Conservation (phyloP, 1,284 basidiomycete species). For the Cutaneotrichosporon sp. region DNA sequence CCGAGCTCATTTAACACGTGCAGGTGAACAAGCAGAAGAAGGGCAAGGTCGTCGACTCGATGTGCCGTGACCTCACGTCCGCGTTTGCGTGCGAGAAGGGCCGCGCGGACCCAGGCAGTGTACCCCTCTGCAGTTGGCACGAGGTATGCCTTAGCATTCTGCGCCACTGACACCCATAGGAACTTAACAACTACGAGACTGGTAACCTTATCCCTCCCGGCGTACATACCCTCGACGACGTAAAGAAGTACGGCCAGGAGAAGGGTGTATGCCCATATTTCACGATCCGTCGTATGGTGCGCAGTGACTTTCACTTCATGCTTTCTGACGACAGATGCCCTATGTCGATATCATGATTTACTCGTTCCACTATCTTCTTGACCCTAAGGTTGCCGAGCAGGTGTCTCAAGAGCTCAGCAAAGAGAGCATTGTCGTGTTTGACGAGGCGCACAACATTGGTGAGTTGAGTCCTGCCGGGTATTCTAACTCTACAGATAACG, state of each 20-base stretch:
- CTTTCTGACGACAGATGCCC: slow-evolving; percentile 62
- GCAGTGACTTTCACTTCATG: slow-evolving; percentile 23
- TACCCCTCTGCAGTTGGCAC: slow-evolving; percentile 90
- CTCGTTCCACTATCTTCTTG: slow-evolving; percentile 97
- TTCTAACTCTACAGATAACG: slow-evolving; percentile 65
- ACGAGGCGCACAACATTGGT: slow-evolving; percentile 99
- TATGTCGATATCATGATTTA: slow-evolving; percentile 97
- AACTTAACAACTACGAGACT: slow-evolving; percentile 71
- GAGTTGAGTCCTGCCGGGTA: slow-evolving; percentile 23
- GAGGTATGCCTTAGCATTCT: slow-evolving; percentile 60
- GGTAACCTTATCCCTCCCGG: slow-evolving; percentile 81
- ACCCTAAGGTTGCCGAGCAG: slow-evolving; percentile 98
- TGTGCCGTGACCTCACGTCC: slow-evolving; percentile 92
- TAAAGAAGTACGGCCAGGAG: slow-evolving; percentile 81
- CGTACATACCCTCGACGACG: slow-evolving; percentile 90
- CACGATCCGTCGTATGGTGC: slow-evolving; percentile 91
- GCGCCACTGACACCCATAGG: slow-evolving; percentile 48
- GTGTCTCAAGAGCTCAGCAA: slow-evolving; percentile 97
- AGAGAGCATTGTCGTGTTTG: slow-evolving; percentile 97
- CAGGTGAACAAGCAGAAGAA: slow-evolving; percentile 96
- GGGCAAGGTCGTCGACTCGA: slow-evolving; percentile 92
- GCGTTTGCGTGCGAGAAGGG: slow-evolving; percentile 79
- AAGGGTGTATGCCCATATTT: slow-evolving; percentile 93
- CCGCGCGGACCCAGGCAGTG: slow-evolving; percentile 80
- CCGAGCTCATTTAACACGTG: background rate